A percentile compares a stretch with the other conserved stretches of the same genome.
phyloP scores from a whole-genome alignment of 345 rosid genomes.

The Sonneratia caseolaris region DNA sequence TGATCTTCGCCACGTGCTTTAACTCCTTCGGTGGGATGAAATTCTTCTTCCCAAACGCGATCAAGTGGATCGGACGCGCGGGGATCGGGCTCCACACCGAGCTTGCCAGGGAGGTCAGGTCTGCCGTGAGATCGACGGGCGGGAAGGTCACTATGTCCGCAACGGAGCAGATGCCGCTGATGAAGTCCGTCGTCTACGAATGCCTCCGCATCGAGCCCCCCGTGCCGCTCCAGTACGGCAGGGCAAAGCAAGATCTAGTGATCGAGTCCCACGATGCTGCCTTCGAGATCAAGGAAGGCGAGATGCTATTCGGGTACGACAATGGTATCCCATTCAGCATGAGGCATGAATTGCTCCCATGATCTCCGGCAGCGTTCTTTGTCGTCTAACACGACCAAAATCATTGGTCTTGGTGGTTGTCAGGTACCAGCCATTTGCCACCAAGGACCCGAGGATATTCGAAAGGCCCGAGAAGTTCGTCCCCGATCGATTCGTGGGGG shows the following conservation, averaged over 20 bases:
- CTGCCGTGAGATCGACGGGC: slow-evolving; percentile 47
- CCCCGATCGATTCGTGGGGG: slow-evolving; percentile 64
- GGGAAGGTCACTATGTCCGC: slow-evolving; percentile 62
- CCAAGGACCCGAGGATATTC: slow-evolving; percentile 71
- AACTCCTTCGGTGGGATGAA: slow-evolving; percentile 83
- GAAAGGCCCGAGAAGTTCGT: slow-evolving; percentile 63
- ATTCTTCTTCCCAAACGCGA: slow-evolving; percentile 44
- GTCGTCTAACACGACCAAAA: too few species aligned
- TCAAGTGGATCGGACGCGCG: slow-evolving; percentile 66
- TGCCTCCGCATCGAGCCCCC: slow-evolving; percentile 84
- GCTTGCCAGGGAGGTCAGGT: slow-evolving; percentile 67
- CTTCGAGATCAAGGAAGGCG: slow-evolving; percentile 64
- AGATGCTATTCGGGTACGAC: slow-evolving; percentile 49
- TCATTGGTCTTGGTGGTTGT: background rate
- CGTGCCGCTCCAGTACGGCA: slow-evolving; percentile 58
- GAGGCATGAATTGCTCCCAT: too few species aligned
- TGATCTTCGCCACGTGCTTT: slow-evolving; percentile 76
- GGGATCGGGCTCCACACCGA: slow-evolving; percentile 49
- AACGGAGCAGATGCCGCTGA: slow-evolving; percentile 66
- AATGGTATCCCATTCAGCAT: too few species aligned
- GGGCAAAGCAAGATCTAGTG: slow-evolving; percentile 55
- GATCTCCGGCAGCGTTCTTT: too few species aligned
- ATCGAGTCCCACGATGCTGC: slow-evolving; percentile 77
- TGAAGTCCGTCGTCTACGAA: slow-evolving; percentile 76
- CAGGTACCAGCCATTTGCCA: slow-evolving; percentile 66